Conservation (phyloP, 495 filamentous ascomycete genomes). For the Penicillium argentinense region DNA sequence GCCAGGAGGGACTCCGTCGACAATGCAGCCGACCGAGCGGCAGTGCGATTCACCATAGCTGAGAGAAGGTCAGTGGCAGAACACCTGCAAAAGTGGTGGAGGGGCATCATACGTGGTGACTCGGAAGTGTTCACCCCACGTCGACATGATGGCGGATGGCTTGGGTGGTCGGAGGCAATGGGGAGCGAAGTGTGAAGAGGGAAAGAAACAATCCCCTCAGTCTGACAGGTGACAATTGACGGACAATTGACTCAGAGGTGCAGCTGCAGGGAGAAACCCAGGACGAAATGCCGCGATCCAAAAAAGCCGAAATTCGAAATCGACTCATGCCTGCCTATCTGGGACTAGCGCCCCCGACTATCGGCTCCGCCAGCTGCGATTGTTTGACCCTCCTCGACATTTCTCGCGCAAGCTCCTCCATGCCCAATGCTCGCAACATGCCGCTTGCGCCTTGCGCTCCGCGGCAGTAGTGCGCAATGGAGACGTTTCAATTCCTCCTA, state of each 20-base stretch:
- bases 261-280: conserved; percentile 1
- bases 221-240: no score
- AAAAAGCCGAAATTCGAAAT: conserved; percentile 19
- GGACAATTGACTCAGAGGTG: conserved; percentile 1
- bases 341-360: conserved; percentile 35
- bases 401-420: no score
- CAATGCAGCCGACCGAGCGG: conserved; percentile 84
- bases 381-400: no score
- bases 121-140: conserved; percentile 81
- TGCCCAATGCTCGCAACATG: conserved; percentile 23
- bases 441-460: conserved; percentile 4
- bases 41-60: conserved; percentile 92
- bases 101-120: conserved; percentile 73
- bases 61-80: conserved; percentile 8
- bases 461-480: conserved; percentile 11
- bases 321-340: conserved; percentile 33
- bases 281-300: not conserved
- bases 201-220: not conserved
- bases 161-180: conserved; percentile 1
- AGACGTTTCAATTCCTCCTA: conserved; percentile 38
- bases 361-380: conserved; percentile 15
- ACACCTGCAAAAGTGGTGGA: not conserved
- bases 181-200: not conserved
- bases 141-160: conserved; percentile 64
- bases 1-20: conserved; percentile 87